These are phyloP conservation scores for Tylopilus sp. DNA, from an alignment of 768 basidiomycete species.

Conservation along the genomic window DNA sequence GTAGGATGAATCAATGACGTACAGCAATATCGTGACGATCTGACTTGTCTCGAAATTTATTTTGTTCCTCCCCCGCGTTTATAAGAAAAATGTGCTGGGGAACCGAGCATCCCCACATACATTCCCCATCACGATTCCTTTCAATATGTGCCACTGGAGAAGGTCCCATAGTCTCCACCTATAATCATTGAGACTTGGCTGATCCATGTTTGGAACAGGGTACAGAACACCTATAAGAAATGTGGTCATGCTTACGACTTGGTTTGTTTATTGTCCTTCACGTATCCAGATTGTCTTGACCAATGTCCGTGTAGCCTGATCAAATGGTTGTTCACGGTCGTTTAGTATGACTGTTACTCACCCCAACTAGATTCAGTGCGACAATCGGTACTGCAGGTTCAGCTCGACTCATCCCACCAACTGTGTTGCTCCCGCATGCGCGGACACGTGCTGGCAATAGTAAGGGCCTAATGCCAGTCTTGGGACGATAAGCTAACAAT, in stretches of 20 bases:
- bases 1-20: conserved; percentile 20
- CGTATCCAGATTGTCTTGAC: conserved; percentile 10
- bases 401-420: conserved; percentile 57
- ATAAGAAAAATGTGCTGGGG: conserved; percentile 24
- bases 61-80: conserved; percentile 15
- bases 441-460: conserved; percentile 74
- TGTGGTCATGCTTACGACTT: conserved; percentile 55
- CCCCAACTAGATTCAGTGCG: conserved; percentile 57
- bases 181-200: conserved; percentile 13
- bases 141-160: conserved; percentile 67
- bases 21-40: conserved; percentile 26
- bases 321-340: conserved; percentile 44
- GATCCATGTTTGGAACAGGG: conserved; percentile 38
- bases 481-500: conserved; percentile 21
- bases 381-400: conserved; percentile 65
- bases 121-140: conserved; percentile 21
- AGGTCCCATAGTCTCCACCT: conserved; percentile 44
- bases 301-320: conserved; percentile 45
- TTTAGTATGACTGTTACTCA: conserved; percentile 9
- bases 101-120: background rate
- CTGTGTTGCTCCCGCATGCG: conserved; percentile 57
- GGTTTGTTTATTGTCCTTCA: conserved; percentile 37
- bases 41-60: conserved; percentile 20
- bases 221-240: conserved; percentile 55
- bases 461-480: conserved; percentile 36